Conservation (phyloP, 2,329 filamentous ascomycete genomes). For the Emergomyces orientalis region DNA sequence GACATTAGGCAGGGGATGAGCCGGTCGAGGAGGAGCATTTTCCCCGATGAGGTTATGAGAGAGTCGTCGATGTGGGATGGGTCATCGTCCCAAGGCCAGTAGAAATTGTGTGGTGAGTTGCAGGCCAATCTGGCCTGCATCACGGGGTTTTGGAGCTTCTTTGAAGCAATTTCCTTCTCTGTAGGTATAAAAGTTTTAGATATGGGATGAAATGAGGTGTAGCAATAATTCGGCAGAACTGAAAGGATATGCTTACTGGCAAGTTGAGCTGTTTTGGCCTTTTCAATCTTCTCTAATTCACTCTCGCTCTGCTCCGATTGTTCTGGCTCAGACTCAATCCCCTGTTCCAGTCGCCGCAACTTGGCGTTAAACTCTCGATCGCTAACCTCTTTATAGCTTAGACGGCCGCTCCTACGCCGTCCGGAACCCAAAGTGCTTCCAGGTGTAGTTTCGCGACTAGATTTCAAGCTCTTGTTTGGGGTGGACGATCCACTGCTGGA, state of each 20-base stretch:
- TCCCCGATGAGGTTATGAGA: slow-evolving; percentile 79
- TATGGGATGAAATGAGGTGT: neutral
- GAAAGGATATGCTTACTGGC: slow-evolving; percentile 51
- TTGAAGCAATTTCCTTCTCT: slow-evolving; percentile 77
- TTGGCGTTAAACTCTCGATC: slow-evolving; percentile 78
- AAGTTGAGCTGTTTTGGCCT: slow-evolving; percentile 59
- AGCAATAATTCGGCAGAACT: neutral
- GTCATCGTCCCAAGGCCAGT: slow-evolving; percentile 67
- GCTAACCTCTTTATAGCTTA: slow-evolving; percentile 59
- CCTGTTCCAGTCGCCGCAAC: slow-evolving; percentile 37
- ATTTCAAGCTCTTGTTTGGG: slow-evolving; percentile 62
- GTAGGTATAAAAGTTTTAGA: slow-evolving; percentile 8
- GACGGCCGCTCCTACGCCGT: slow-evolving; percentile 45
- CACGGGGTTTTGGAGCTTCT: slow-evolving; percentile 86
- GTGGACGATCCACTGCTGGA: slow-evolving; percentile 36
- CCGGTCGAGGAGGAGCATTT: slow-evolving; percentile 89
- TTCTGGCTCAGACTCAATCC: slow-evolving; percentile 50
- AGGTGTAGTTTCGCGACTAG: slow-evolving; percentile 67
- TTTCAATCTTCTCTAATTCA: slow-evolving; percentile 53
- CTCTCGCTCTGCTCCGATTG: slow-evolving; percentile 35
- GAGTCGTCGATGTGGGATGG: slow-evolving; percentile 61
- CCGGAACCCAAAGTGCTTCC: slow-evolving; percentile 43
- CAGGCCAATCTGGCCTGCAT: slow-evolving; percentile 88
- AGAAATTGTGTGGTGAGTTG: slow-evolving; percentile 93
- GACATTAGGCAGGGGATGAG: slow-evolving; percentile 66